Base-by-base conservation (phyloP, 495 filamentous ascomycete genomes). In the Astrothelium macrocarpum region DNA sequence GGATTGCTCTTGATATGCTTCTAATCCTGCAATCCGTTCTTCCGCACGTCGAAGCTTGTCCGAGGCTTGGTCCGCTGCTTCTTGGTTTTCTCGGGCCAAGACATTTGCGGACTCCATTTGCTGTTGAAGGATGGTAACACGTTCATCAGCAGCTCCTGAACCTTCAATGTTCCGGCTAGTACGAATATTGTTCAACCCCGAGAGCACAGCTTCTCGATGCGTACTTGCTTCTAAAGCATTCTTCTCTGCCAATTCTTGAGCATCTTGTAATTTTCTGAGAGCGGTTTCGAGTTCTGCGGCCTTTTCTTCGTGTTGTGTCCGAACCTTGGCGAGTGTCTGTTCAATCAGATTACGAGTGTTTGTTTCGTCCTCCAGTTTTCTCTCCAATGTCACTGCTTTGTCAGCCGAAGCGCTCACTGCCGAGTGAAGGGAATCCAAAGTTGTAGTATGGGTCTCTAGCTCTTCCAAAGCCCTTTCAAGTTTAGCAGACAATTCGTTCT, bases 1-100 rank as follows among this genome's bases (percentile, higher is more conserved):
- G 4, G 91, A 85, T 77, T 99, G 94, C 70, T 97, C 93, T 76
- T 99, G 94, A 72, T 96, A 96, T 1, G 90, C 90, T 75, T 99
- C 94, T 4, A 99, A 81, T 2, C 93, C 92, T 18, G 94, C 95
- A 71, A 99, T 97, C 7, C 95, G 84, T 73, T 95, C 95, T 75
- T 97, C 95, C 9, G 94, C 94, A 59, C 89, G 85, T 11, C 92
- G 87, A 36, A 99, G 81, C 73, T 90, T 96, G 67, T 96, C 91
- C 1, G 89, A 85, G 1, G 91, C 91, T 23, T 81, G 75, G 72
- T 99, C 90, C n/a, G 93, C 94, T 60, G 94, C 91, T 43, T 85
- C 79, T 73, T 95, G 91, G 69, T 94, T 96, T 66, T 90, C 87
- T 71, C 86, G 86, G 45, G 91, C 90, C 64, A 97, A 77, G 7